Base-by-base conservation (phyloP, 306 rosid species). In the Trichosanthes cucumerina region DNA sequence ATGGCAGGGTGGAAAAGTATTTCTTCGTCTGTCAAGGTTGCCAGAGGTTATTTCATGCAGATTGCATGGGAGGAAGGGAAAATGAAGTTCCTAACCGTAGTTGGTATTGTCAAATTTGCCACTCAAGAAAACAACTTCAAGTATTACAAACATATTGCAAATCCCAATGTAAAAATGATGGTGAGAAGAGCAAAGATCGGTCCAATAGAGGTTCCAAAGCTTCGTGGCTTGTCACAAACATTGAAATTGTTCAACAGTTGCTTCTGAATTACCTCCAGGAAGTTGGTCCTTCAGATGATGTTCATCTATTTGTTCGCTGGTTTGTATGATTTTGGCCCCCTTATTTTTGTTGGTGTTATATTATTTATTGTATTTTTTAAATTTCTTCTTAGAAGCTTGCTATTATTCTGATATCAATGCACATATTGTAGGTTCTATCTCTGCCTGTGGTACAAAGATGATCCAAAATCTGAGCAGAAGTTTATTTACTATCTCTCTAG, bases 371-470 rank as follows among this genome's bases (percentile, higher is more conserved):
- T 79, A 39, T 21, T 68, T 10, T 39, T 11, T 4, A 41, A 43
- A n/a, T 21, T 21, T 21, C 31, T 33, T 81, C 75, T 79, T 85
- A 58, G 28, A 70, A 80, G 21, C 57, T 68, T 81, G 76, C 68
- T 58, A 79, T 77, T 64, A 57, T 77, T 60, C 84, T 85, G 80
- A 82, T 76, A 47, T 68, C 23, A 78, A 16, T 88, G 79, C 80
- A 65, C 75, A 54, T 74, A 47, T 75, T 86, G 76, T 86, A 95
- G 99, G 99, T 93, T 92, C 85, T 95, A 92, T 88, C 93, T 95
- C 69, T 92, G 96, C 86, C 49, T 89, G 78, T 92, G 99, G 99
- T 89, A 81, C 92, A 95, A 91, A 88, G 97, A 95, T 85, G 97
- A 91, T 86, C 87, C 93, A 39, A 90, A 90, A 69, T 88, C 86